Evolutionary conservation across 2,329 filamentous ascomycete genomes (phyloP).

Genomic region (Xylogone sp.): DNA sequence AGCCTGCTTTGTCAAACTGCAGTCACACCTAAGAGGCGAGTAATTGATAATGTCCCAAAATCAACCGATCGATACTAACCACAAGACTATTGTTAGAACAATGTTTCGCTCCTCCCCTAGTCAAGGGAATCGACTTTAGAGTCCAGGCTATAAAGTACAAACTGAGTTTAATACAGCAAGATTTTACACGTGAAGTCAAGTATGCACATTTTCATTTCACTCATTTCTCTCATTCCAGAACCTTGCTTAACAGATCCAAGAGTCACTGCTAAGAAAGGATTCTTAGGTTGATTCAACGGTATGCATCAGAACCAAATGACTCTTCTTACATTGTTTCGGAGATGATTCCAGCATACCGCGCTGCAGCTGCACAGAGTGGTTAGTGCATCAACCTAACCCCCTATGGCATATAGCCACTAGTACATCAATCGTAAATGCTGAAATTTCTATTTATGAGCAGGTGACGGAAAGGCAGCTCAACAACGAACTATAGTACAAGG

Average conservation of each 20-base stretch:
- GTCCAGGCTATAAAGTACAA: constrained; percentile 14
- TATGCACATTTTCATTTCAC: constrained; percentile 6
- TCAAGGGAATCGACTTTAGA: constrained; percentile 13
- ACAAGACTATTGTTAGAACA: constrained; percentile 4
- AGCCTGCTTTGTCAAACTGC: constrained; percentile 6
- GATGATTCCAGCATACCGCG: constrained; percentile 14
- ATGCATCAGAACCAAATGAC: constrained; percentile 15
- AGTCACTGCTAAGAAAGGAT: constrained; percentile 6
- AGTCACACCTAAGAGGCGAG: constrained; percentile 10
- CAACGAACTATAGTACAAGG: constrained; percentile 11
- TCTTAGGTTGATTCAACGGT: constrained; percentile 7
- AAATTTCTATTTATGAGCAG: constrained; percentile 6
- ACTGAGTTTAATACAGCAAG: constrained; percentile 9
- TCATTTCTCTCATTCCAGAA: neutral
- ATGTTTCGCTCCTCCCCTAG: constrained; percentile 3
- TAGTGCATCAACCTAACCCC: constrained; percentile 5
- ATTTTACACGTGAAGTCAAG: constrained; percentile 13
- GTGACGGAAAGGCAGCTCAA: constrained; percentile 6
- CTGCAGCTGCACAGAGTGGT: constrained; percentile 10
- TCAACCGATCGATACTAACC: constrained; percentile 1
- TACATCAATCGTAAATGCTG: neutral
- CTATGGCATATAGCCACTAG: neutral
- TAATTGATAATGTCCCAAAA: constrained; percentile 1
- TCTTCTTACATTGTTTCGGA: constrained; percentile 15
- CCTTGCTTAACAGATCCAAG: constrained; percentile 1